Conservation (phyloP, 345 rosid genomes). For the Boechera retrofracta region DNA sequence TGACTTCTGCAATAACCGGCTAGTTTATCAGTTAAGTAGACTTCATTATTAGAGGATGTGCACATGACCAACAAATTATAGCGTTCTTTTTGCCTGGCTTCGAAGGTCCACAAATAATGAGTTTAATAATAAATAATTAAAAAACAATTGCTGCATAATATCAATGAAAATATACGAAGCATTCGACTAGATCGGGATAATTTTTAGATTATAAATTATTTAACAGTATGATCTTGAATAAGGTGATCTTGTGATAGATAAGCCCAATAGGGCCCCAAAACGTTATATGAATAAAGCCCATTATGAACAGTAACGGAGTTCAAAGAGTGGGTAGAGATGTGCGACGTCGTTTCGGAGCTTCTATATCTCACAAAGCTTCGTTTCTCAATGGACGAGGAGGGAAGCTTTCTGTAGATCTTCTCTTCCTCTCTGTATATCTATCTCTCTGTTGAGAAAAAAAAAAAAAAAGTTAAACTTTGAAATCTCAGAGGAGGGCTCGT, state of each 20-base stretch:
- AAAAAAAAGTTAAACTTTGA: background rate
- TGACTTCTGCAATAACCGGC: conserved; percentile 11
- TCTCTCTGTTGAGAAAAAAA: background rate
- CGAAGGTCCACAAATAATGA: background rate
- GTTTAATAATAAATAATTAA: background rate
- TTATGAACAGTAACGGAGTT: background rate
- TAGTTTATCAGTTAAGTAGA: background rate
- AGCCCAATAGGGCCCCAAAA: background rate
- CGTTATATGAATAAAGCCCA: conserved; percentile 27
- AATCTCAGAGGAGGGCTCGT: conserved; percentile 13
- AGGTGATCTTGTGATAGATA: background rate
- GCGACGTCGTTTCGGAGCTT: conserved; percentile 22
- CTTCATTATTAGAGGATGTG: conserved; percentile 13
- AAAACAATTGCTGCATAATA: background rate
- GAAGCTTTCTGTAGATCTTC: conserved; percentile 40
- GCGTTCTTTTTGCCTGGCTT: conserved; percentile 24
- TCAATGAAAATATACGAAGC: no score
- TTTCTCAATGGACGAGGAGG: conserved; percentile 31
- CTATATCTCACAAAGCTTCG: conserved; percentile 23
- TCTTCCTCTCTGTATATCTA: conserved; percentile 10
- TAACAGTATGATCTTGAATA: background rate
- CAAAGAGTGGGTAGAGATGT: background rate
- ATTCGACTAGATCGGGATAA: no score
- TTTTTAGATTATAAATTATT: no score
- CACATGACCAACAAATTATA: conserved; percentile 33